Base-by-base conservation (phyloP, 441 rosid genomes). In the Populus tomentosa region DNA sequence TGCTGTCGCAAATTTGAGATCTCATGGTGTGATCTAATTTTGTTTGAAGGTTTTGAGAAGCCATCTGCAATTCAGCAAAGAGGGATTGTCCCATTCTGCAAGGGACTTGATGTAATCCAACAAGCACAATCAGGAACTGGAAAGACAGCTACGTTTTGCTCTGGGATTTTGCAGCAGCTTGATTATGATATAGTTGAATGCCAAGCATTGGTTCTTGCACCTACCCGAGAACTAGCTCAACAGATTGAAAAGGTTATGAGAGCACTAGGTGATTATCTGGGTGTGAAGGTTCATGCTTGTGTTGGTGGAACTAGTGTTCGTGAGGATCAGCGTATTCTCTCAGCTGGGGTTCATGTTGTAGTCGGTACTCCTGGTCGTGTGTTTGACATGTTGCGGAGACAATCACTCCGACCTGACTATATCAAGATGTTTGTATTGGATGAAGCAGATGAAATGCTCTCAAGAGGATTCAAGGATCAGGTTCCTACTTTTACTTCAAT, bases 81-180 rank as follows among this genome's bases (percentile, higher is more conserved):
- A 68, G 95, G 94, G 56, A 90, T 90, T 30, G 94, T 90, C 61
- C 95, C 91, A 4, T 90, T 90, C 83, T 89, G 88, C 84, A 86
- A 88, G 79, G 91, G 94, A 42, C 89, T 90, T 64, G 94, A 90
- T 70, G 94, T 90, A 40, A 90, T 90, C 80, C 91, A 88, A 70
- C 94, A 90, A 84, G 92, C 94, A 16, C 92, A 89, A 76, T 90
- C 94, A 9, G 93, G 92, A 80, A 89, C 94, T 23, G 93, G 94
- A 40, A 89, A 90, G 24, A 90, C 94, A 5, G 91, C 92, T 33
- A 90, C 94, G 36, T 90, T 90, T 84, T 89, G 93, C 81, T 90
- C 91, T 26, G 93, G 94, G 7, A 85, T 90, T 77, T 74, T 90
- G 81, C 91, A 90, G 79, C 92, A 89, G 75, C 91, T 89, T 77